Evolutionary conservation across 73 alveolate genomes (phyloP).

Genomic region (Stentor roeselii): DNA sequence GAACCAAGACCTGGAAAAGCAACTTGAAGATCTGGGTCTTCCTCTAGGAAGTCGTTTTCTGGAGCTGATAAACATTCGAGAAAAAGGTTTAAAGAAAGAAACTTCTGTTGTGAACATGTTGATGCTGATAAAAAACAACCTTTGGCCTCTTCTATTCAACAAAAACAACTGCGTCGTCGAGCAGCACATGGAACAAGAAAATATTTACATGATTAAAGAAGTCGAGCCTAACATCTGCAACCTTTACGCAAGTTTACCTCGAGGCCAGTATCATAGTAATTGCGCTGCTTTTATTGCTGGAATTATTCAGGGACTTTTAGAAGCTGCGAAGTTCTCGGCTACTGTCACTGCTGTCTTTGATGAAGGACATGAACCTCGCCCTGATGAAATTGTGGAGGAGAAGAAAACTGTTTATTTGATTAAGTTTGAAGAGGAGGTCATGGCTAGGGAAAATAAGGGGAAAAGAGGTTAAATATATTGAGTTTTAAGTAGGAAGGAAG

Average conservation of each 20-base stretch:
- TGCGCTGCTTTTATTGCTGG: conserved; percentile 49
- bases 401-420: conserved; percentile 5
- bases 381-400: conserved; percentile 13
- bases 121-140: background rate
- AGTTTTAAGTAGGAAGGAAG: too few relatives aligned
- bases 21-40: conserved; percentile 27
- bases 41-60: conserved; percentile 20
- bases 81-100: conserved; percentile 10
- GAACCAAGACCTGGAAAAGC: conserved; percentile 18
- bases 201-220: conserved; percentile 21
- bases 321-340: conserved; percentile 37
- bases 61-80: conserved; percentile 1
- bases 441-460: background rate
- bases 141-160: conserved; percentile 5
- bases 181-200: background rate
- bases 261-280: conserved; percentile 39
- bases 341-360: conserved; percentile 25
- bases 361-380: background rate
- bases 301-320: conserved; percentile 35
- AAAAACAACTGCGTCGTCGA: conserved; percentile 4
- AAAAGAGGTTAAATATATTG: too few relatives aligned
- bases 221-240: conserved; percentile 20
- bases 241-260: background rate
- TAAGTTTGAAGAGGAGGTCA: background rate
- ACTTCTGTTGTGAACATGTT: background rate